Percentiles rank a stretch among this genome's conserved stretches.
phyloP scores from a whole-genome alignment of 768 basidiomycete genomes.

The Panellus pusillus region DNA sequence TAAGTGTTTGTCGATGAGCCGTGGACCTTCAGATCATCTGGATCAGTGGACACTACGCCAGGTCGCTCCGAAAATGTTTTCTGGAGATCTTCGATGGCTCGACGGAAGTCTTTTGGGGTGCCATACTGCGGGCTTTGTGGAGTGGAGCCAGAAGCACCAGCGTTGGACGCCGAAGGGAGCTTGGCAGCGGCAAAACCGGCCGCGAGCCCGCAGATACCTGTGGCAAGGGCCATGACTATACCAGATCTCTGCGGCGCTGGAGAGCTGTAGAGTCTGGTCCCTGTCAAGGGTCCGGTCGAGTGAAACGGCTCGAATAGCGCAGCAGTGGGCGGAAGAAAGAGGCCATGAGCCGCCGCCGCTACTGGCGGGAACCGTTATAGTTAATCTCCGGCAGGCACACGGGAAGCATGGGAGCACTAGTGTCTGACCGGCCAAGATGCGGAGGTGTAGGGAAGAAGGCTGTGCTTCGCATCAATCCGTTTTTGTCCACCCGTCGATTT shows the following conservation, averaged over 20 bases:
- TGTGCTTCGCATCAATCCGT: too few relatives aligned
- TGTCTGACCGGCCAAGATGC: too few relatives aligned
- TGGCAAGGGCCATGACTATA: neutral
- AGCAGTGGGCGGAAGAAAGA: too few relatives aligned
- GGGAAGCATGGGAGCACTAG: too few relatives aligned
- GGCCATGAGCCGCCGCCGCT: too few relatives aligned
- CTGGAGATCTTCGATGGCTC: slow-evolving; percentile 3
- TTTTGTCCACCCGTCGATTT: too few relatives aligned
- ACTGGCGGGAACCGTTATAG: too few relatives aligned
- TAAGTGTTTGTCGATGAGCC: slow-evolving; percentile 11
- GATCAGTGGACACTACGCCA: slow-evolving; percentile 10
- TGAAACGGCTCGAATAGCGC: too few relatives aligned
- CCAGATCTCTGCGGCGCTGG: neutral
- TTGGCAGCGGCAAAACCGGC: slow-evolving; percentile 1
- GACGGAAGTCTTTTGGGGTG: slow-evolving; percentile 1
- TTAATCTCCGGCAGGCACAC: too few relatives aligned
- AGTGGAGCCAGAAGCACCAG: too few relatives aligned
- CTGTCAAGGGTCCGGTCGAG: too few relatives aligned
- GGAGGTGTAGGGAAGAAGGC: too few relatives aligned
- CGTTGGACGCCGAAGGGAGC: neutral
- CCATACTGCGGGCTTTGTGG: slow-evolving; percentile 1
- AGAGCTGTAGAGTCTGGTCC: slow-evolving; percentile 2
- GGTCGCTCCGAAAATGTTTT: neutral
- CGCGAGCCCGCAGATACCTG: slow-evolving; percentile 7
- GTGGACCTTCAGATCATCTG: slow-evolving; percentile 8